A percentile compares a stretch with the other conserved stretches of the same genome.
Evolutionary conservation across 495 filamentous ascomycete species (phyloP).

Genomic region (Neurospora hispaniola): DNA sequence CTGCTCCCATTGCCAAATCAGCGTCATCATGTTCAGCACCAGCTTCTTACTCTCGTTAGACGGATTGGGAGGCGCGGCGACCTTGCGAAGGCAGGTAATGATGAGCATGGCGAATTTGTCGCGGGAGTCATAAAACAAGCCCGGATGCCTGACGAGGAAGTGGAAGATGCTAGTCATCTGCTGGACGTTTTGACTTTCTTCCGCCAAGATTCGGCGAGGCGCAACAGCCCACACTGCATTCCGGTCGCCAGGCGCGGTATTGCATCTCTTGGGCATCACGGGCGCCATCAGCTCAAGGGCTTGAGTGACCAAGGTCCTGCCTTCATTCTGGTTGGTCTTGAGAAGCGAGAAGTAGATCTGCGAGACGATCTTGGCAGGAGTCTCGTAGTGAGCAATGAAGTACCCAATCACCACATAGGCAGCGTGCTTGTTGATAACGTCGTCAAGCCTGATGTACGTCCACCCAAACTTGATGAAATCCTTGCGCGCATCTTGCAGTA

Average conservation of each 20-base stretch:
- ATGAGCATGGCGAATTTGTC: slow-evolving; percentile 85
- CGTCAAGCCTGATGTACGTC: slow-evolving; percentile 95
- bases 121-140: slow-evolving; percentile 88
- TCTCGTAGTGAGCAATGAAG: slow-evolving; percentile 96
- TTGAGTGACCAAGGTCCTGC: slow-evolving; percentile 82
- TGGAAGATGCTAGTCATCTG: slow-evolving; percentile 97
- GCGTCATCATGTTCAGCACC: slow-evolving; percentile 74
- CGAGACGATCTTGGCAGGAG: slow-evolving; percentile 86
- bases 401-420: slow-evolving; percentile 95
- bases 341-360: slow-evolving; percentile 88
- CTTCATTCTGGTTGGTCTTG: slow-evolving; percentile 90
- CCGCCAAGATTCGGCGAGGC: slow-evolving; percentile 80
- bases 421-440: slow-evolving; percentile 98
- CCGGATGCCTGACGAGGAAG: slow-evolving; percentile 84
- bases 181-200: slow-evolving; percentile 93
- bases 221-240: slow-evolving; percentile 74
- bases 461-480: slow-evolving; percentile 99
- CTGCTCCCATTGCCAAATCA: slow-evolving; percentile 92
- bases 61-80: slow-evolving; percentile 71
- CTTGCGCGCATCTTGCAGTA: slow-evolving; percentile 83
- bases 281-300: slow-evolving; percentile 90
- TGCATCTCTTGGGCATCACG: slow-evolving; percentile 70
- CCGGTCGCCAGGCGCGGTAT: slow-evolving; percentile 32
- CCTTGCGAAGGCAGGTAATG: slow-evolving; percentile 78
- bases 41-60: slow-evolving; percentile 91